These are phyloP conservation scores for Plantago rigida DNA, from an alignment of 305 asterid genomes.

Conservation along the genomic window DNA sequence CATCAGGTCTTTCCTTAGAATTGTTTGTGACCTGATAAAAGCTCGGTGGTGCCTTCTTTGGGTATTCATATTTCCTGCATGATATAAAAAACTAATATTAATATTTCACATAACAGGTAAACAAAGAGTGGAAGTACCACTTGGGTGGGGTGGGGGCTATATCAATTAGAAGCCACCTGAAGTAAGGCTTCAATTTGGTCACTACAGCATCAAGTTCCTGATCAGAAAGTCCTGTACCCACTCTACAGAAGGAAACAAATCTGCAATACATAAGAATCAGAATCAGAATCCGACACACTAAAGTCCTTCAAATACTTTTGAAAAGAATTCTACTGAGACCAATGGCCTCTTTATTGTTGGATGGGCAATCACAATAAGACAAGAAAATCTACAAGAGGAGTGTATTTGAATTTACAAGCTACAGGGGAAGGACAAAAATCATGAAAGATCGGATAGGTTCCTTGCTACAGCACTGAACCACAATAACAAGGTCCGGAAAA, in stretches of 20 bases:
- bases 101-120: constrained; percentile 8
- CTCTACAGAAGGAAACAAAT: constrained; percentile 89
- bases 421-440: too few species aligned
- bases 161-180: constrained; percentile 41
- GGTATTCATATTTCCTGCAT: constrained; percentile 74
- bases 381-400: too few species aligned
- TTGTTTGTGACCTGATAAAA: constrained; percentile 85
- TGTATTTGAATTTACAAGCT: too few species aligned
- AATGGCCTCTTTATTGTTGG: too few species aligned
- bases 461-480: too few species aligned
- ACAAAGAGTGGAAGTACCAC: background rate
- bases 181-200: constrained; percentile 67
- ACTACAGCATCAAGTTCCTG: constrained; percentile 76
- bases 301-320: too few species aligned
- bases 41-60: constrained; percentile 78
- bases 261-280: constrained; percentile 41
- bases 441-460: too few species aligned
- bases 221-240: constrained; percentile 94
- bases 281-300: constrained; percentile 18
- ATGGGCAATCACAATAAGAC: too few species aligned
- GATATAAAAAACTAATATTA: constrained; percentile 8
- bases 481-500: too few species aligned
- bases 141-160: too few species aligned
- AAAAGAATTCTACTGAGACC: too few species aligned
- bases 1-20: constrained; percentile 94